Evolutionary conservation across 306 rosid species (phyloP).

Genomic region (Clitoria ternatea): DNA sequence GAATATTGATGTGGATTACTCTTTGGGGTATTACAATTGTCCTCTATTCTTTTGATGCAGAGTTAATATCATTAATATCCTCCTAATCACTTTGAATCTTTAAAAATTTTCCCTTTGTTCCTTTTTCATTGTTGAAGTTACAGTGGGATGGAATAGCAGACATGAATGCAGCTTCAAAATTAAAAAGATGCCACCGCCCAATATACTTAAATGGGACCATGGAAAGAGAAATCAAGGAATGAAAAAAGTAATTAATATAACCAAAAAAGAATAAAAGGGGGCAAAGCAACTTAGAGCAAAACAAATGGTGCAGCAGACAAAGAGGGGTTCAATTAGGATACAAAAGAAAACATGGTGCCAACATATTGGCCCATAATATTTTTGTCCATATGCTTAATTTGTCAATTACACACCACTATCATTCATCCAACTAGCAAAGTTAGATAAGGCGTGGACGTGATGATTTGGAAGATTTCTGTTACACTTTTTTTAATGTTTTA

Average conservation of each 20-base stretch:
- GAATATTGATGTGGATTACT: slow-evolving; percentile 40
- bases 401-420: slow-evolving; percentile 34
- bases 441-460: slow-evolving; percentile 24
- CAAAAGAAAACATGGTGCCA: slow-evolving; percentile 42
- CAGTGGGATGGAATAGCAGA: slow-evolving; percentile 24
- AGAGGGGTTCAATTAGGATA: slow-evolving; percentile 35
- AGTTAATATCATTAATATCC: background rate
- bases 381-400: slow-evolving; percentile 38
- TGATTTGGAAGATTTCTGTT: slow-evolving; percentile 14
- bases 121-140: slow-evolving; percentile 14
- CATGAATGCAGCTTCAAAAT: slow-evolving; percentile 18
- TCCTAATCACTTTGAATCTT: slow-evolving; percentile 20
- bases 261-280: background rate
- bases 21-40: background rate
- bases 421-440: slow-evolving; percentile 27
- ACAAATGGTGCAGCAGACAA: slow-evolving; percentile 38
- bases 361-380: slow-evolving; percentile 51
- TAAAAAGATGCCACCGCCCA: slow-evolving; percentile 37
- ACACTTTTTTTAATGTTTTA: background rate
- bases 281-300: slow-evolving; percentile 20
- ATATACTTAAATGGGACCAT: slow-evolving; percentile 20
- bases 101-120: background rate
- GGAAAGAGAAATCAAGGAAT: slow-evolving; percentile 1
- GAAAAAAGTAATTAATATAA: slow-evolving; percentile 19
- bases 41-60: slow-evolving; percentile 24